A percentile compares a stretch with the other conserved stretches of the same genome.
phyloP scores from a whole-genome alignment of 1,139 yeast genomes.

The Pichia sp. region DNA sequence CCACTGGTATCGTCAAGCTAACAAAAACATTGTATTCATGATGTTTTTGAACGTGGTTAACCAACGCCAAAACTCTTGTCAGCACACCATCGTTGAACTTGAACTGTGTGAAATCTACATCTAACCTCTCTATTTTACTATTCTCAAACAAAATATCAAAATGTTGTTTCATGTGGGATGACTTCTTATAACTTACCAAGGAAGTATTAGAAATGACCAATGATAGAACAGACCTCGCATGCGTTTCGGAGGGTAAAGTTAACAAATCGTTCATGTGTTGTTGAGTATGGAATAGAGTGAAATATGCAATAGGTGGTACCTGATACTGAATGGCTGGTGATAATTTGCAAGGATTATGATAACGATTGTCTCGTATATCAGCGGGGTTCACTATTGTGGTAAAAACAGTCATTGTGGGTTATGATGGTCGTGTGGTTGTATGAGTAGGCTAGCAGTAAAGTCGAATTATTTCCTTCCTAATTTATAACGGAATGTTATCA shows the following conservation, averaged over 20 bases:
- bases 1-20: slow-evolving; percentile 9
- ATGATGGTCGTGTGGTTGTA: too few species aligned
- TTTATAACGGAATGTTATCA: too few species aligned
- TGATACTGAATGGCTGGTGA: slow-evolving; percentile 9
- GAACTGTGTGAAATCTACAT: slow-evolving; percentile 14
- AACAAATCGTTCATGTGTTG: slow-evolving; percentile 6
- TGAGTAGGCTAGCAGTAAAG: too few species aligned
- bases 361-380: slow-evolving; percentile 7
- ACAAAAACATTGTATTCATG: slow-evolving; percentile 8
- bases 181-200: slow-evolving; percentile 3
- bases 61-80: slow-evolving; percentile 3
- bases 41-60: slow-evolving; percentile 11
- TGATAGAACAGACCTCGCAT: slow-evolving; percentile 6
- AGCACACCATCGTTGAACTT: slow-evolving; percentile 5
- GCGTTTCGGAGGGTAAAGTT: slow-evolving; percentile 2
- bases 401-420: slow-evolving; percentile 11
- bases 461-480: too few species aligned
- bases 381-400: slow-evolving; percentile 6
- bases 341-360: neutral
- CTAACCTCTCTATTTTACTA: slow-evolving; percentile 8
- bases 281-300: slow-evolving; percentile 8
- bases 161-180: slow-evolving; percentile 3
- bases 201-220: slow-evolving; percentile 8
- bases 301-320: slow-evolving; percentile 8
- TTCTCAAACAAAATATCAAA: slow-evolving; percentile 10